Conservation (phyloP, 805 yeast genomes). For the Spathaspora arborariae region DNA sequence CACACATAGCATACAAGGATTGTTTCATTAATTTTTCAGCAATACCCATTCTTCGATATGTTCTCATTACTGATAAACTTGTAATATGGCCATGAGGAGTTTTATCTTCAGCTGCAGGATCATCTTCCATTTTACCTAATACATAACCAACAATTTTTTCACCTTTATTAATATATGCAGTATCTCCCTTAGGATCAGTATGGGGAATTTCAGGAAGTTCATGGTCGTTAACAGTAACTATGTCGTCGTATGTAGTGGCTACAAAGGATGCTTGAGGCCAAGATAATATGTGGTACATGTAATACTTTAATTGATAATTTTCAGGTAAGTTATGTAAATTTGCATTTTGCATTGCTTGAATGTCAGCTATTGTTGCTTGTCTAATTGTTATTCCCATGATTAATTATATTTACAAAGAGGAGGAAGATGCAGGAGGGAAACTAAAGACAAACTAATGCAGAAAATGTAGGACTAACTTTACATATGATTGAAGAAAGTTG, state of each 20-base stretch:
- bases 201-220: constrained; percentile 2
- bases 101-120: constrained; percentile 69
- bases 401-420: neutral
- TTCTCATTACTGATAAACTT: constrained; percentile 89
- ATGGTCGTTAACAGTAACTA: constrained; percentile 16
- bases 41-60: constrained; percentile 91
- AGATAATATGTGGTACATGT: constrained; percentile 86
- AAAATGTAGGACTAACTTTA: too few species aligned
- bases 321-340: constrained; percentile 91
- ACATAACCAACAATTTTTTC: constrained; percentile 95
- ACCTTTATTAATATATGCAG: constrained; percentile 60
- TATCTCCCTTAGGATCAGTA: constrained; percentile 50
- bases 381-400: constrained; percentile 82
- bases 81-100: constrained; percentile 94
- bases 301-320: constrained; percentile 87
- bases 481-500: too few species aligned
- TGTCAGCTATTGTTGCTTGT: constrained; percentile 79
- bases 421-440: neutral
- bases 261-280: constrained; percentile 99
- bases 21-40: constrained; percentile 91
- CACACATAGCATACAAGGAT: constrained; percentile 73
- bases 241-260: constrained; percentile 64
- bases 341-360: constrained; percentile 95
- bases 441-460: neutral
- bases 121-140: constrained; percentile 95